Base-by-base conservation (phyloP, 1,139 yeast species). In the Taiozyma sp. region DNA sequence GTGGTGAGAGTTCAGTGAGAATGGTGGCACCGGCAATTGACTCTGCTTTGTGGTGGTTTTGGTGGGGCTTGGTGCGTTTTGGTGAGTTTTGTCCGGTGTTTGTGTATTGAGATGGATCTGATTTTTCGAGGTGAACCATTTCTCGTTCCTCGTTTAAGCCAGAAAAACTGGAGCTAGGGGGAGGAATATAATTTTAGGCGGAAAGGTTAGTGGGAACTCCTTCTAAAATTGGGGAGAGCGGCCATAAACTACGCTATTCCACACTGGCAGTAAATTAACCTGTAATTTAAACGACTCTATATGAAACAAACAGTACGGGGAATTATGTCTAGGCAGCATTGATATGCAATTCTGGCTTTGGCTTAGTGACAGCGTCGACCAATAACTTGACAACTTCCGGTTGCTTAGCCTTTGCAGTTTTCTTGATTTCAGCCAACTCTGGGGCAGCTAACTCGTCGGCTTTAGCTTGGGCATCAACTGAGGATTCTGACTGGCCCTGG, bases 341-440 rank as follows among this genome's bases (percentile, higher is more conserved):
- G 67, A 83, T 73, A 71, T 90, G 97, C 66, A 88, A 76, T 67
- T 83, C 88, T 47, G 96, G 93, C 50, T 80, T 80, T 60, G 97
- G 96, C 56, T 80, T 74, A 56, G 81, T 79, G 55, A 92, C 89
- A 41, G 97, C 90, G 46, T 84, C 89, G 49, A 91, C 81, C 65
- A 93, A 79, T 66, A 86, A 74, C 67, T 87, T 80, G 55, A 88
- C 83, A 48, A 93, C 97, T 30, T 74, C 76, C 16, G 68, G 66
- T 70, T 86, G 81, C 74, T 89, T 87, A 48, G 75, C 76, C 27
- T 76, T 71, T 46, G 86, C 90, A 54, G 81, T 76, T 60, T 78
- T 73, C 69, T 81, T 78, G 66, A 92, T 87, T 29, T 76, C 76
- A 50, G 74, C 74, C 62, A 89, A 75, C 63, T 84, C 89, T 50